phyloP scores from a whole-genome alignment of 2,329 filamentous ascomycete species.

The Ilyonectria robusta region DNA sequence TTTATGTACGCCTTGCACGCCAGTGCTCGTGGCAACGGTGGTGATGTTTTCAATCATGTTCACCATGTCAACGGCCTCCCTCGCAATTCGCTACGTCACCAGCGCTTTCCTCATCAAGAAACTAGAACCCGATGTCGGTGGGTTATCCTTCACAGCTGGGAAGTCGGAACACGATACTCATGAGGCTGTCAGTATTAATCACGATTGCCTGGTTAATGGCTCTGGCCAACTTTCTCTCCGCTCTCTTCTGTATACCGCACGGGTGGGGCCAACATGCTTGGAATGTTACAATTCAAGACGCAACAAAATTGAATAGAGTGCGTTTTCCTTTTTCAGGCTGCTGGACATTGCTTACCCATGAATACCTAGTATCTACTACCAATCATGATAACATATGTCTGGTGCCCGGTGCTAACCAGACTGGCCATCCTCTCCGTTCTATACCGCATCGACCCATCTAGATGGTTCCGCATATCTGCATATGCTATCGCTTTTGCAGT shows the following conservation, averaged over 20 bases:
- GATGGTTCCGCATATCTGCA: constrained; percentile 9
- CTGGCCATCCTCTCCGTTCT: constrained; percentile 19
- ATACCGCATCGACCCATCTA: constrained; percentile 13
- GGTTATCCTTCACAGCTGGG: not conserved
- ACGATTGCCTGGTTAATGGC: constrained; percentile 16
- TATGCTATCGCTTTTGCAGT: constrained; percentile 6
- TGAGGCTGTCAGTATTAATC: constrained; percentile 1
- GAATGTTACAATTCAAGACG: constrained; percentile 20
- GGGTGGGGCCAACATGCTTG: constrained; percentile 27
- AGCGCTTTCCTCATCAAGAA: constrained; percentile 4
- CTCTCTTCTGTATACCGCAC: constrained; percentile 17
- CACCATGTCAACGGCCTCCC: constrained; percentile 11
- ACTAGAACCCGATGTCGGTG: constrained; percentile 16
- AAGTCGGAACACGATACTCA: not conserved
- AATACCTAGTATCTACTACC: constrained; percentile 9
- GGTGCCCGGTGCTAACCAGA: constrained; percentile 23
- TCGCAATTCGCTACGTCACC: constrained; percentile 14
- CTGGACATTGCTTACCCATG: not conserved
- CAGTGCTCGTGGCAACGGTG: constrained; percentile 18
- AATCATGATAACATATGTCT: constrained; percentile 21
- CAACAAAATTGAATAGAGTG: constrained; percentile 13
- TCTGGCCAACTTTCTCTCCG: constrained; percentile 22
- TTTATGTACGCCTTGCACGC: no score
- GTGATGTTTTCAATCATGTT: constrained; percentile 19
- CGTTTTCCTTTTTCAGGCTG: not conserved